Evolutionary conservation across 371 early-diverging fungal species (phyloP), one percentile per base, ranked within the genome.

Genomic region (Mortierella polycephala): DNA sequence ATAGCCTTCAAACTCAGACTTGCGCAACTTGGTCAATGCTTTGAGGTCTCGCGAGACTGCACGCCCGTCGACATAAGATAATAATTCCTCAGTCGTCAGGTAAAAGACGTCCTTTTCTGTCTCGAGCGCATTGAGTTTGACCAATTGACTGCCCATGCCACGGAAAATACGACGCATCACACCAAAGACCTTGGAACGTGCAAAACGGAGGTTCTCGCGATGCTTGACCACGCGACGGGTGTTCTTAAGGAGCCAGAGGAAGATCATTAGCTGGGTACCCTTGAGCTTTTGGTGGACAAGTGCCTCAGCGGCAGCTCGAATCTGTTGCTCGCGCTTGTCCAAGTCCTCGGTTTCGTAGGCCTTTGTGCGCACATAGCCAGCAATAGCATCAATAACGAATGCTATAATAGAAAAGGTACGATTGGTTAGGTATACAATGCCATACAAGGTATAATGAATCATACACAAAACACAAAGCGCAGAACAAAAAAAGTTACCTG

Each of bases 191-290:
- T 77, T 77, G 59, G 73, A 72, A 16, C 79, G 79, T 5, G 79
- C 79, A 18, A 77, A 77, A 40, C 79, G 68, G 11, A 77, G 62
- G 58, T 77, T 77, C 65, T 77, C 79, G 11, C 79, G 79, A 42
- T 77, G 73, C 56, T 77, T 77, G 62, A 77, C 79, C 37, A 77
- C 79, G 7, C 79, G 79, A n/a, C 79, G 79, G 7, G 79, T 77
- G 69, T 77, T 77, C 14, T 66, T 64, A 54, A 77, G 69, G 20
- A 77, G 67, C 73, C 73, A 77, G 50, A 72, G 56, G 57, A 77
- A 77, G 46, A 77, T 51, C 58, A 54, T 60, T 21, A 77, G 60
- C 51, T 71, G 79, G 0, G 79, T 65, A 7, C 79, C 79, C 60
- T 77, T 77, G 51, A 77, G 73, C 45, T 77, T 77, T 20, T 71